Conservation (phyloP, 176 grass and related monocot species). For the Alloteropsis semialata region DNA sequence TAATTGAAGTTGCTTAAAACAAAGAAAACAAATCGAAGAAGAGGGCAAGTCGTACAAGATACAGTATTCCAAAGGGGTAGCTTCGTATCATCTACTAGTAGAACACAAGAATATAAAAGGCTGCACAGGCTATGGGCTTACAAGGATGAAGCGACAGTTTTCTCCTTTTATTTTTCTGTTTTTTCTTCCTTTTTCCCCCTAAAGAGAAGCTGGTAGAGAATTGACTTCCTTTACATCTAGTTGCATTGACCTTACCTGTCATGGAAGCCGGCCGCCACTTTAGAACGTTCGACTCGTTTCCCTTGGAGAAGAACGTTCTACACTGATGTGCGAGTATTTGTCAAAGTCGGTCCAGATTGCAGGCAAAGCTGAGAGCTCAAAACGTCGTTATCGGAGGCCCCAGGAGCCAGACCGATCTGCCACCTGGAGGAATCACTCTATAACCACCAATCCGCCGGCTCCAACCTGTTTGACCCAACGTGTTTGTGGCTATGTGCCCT, state of each 20-base stretch:
- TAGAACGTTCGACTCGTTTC: background rate
- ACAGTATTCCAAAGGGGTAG: background rate
- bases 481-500: background rate
- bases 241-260: conserved; percentile 32
- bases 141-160: background rate
- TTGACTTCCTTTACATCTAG: background rate
- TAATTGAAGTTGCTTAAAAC: too few relatives aligned
- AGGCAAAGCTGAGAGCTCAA: background rate
- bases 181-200: background rate
- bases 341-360: background rate
- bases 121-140: background rate
- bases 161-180: too few relatives aligned
- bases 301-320: background rate
- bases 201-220: background rate
- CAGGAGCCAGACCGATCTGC: background rate
- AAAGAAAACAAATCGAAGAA: background rate
- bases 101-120: background rate
- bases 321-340: background rate
- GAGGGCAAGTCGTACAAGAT: background rate
- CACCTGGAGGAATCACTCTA: background rate
- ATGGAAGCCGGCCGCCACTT: background rate
- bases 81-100: too few relatives aligned
- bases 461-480: background rate
- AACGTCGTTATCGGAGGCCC: background rate
- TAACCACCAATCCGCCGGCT: background rate